These are phyloP conservation scores for Wickerhamia fluorescens DNA, from an alignment of 805 yeast species.

Conservation along the genomic window DNA sequence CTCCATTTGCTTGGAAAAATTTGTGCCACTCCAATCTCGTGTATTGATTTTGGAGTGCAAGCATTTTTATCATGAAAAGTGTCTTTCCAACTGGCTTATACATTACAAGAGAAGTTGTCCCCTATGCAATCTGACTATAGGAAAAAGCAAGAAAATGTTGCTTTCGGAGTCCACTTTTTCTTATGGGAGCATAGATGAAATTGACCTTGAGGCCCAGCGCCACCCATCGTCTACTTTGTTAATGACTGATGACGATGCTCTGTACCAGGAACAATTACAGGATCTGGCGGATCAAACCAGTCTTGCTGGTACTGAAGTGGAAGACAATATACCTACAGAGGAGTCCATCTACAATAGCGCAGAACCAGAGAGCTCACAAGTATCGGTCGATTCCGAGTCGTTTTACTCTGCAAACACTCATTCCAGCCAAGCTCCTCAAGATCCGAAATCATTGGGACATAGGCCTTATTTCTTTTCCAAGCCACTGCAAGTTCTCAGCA, in stretches of 20 bases:
- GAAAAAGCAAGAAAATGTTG: slow-evolving; percentile 5
- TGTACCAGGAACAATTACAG: too few relatives aligned
- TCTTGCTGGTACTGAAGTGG: slow-evolving; percentile 2
- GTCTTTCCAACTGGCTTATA: slow-evolving; percentile 56
- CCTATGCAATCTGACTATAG: slow-evolving; percentile 38
- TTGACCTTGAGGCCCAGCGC: slow-evolving; percentile 7
- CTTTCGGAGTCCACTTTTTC: slow-evolving; percentile 10
- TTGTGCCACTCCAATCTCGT: slow-evolving; percentile 37
- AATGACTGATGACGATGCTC: too few relatives aligned
- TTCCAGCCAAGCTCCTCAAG: not conserved
- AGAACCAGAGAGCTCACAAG: too few relatives aligned
- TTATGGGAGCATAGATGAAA: slow-evolving; percentile 18
- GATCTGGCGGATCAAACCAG: not conserved
- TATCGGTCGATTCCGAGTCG: slow-evolving; percentile 6
- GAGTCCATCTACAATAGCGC: too few relatives aligned
- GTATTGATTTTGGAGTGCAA: slow-evolving; percentile 52
- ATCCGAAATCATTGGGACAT: slow-evolving; percentile 4
- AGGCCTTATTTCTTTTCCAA: slow-evolving; percentile 10
- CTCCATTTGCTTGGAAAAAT: slow-evolving; percentile 53
- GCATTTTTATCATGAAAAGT: slow-evolving; percentile 53
- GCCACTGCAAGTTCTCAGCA: slow-evolving; percentile 22
- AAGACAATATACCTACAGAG: slow-evolving; percentile 1
- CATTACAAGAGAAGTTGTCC: slow-evolving; percentile 51
- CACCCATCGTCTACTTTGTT: too few relatives aligned
- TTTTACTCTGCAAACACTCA: slow-evolving; percentile 10